Percentiles rank a stretch among this genome's conserved stretches.
Evolutionary conservation across 805 yeast genomes (phyloP).

Genomic region (Saccharomycopsis synnaedendra): DNA sequence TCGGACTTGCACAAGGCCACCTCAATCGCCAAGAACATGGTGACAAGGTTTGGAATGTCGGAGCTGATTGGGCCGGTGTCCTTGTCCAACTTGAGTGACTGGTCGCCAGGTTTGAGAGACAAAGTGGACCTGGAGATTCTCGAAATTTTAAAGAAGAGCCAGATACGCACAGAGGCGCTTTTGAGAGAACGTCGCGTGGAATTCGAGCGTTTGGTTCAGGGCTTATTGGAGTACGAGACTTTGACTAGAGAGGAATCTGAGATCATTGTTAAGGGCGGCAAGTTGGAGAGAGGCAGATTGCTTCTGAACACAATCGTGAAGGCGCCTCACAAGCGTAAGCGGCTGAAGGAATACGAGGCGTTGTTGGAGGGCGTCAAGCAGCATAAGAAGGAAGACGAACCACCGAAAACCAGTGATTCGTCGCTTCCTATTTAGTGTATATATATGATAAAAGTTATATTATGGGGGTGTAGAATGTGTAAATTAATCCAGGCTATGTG

Average conservation of each 20-base stretch:
- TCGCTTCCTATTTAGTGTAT: no score
- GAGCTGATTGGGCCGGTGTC: slow-evolving; percentile 87
- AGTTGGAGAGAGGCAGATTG: slow-evolving; percentile 54
- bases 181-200: slow-evolving; percentile 54
- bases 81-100: slow-evolving; percentile 86
- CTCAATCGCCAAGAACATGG: slow-evolving; percentile 91
- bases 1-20: slow-evolving; percentile 88
- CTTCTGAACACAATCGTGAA: slow-evolving; percentile 69
- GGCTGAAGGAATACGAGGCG: not conserved
- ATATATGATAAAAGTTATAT: no score
- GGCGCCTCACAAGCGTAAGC: slow-evolving; percentile 23
- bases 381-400: not conserved
- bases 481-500: no score
- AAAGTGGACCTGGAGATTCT: slow-evolving; percentile 91
- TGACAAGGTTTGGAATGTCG: slow-evolving; percentile 93
- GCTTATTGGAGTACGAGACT: slow-evolving; percentile 90
- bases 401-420: no score
- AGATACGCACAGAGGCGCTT: slow-evolving; percentile 64
- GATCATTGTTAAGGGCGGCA: slow-evolving; percentile 71
- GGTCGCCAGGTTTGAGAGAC: slow-evolving; percentile 85
- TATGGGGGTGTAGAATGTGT: no score
- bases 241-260: slow-evolving; percentile 86
- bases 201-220: slow-evolving; percentile 81
- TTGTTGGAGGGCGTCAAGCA: not conserved
- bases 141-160: slow-evolving; percentile 60